Base-by-base conservation (phyloP, 2,329 filamentous ascomycete species). In the Ceratocystiopsis sp. region DNA sequence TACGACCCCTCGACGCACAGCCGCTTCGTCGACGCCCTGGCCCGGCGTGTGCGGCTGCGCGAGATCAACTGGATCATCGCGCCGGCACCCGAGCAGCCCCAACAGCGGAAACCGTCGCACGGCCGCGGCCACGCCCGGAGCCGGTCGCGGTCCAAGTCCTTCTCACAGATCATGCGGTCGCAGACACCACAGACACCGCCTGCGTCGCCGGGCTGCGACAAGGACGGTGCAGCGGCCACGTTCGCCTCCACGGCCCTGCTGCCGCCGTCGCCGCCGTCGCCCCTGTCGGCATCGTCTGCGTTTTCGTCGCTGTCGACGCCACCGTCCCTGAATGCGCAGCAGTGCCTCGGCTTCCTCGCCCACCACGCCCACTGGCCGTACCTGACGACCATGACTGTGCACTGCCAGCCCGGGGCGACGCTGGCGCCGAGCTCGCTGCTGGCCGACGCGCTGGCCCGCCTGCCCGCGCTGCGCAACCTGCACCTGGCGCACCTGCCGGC, bases 31-130 rank as follows among this genome's bases (percentile, higher is more conserved):
- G 68, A 80, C 46, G 74, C 75, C 0, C 54, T 80, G 16, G 72
- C 73, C 8, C 75, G 74, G 0, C 62, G 76, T 21, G 55, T 52
- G 19, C 66, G 69, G 13, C 59, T 80, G 13, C 68, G 64, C 51
- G 67, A 75, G 48, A 73, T 75, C 60, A 64, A 68, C 35, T 80
- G 75, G 76, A 58, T 74, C 15, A 51, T 80, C 16, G 65, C 71
- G 48, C 49, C 46, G 3, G 63, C 68, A 43, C 42, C 49, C 0
- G 55, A 35, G 45, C 38, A 38, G 37, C 33, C 19, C 4, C 4
- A 29, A 11, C 25, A 29, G 10, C 25, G 10, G 11, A n/a, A 34
- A 29, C 25, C 25, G 2, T 7, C 25, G 17, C 15, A n/a, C 8
- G 17, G 12, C 19, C 21, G 16, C 35, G 41, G 25, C 21, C 45